These are phyloP conservation scores for Boletus semigastroideus DNA, from an alignment of 1,284 basidiomycete genomes.

Conservation along the genomic window DNA sequence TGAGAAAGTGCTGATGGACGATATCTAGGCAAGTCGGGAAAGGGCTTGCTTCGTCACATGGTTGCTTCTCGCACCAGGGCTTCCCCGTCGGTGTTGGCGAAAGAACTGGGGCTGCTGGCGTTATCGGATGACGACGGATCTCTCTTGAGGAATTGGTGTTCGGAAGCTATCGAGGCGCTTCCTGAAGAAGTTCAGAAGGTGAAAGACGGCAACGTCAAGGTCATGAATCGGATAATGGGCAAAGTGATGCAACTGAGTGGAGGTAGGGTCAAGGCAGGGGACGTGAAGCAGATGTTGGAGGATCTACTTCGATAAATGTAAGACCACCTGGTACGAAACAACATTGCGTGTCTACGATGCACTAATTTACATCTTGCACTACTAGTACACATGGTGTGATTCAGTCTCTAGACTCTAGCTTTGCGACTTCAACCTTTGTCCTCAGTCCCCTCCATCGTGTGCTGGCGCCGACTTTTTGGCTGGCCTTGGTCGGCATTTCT, in stretches of 20 bases:
- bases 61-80: slow-evolving; percentile 45
- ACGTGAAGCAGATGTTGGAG: slow-evolving; percentile 46
- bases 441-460: slow-evolving; percentile 82
- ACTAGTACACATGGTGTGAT: neutral
- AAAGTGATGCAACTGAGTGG: slow-evolving; percentile 84
- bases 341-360: neutral
- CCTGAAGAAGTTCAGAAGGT: slow-evolving; percentile 74
- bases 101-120: slow-evolving; percentile 46
- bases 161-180: slow-evolving; percentile 61
- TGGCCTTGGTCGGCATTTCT: slow-evolving; percentile 57
- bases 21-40: slow-evolving; percentile 64
- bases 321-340: neutral
- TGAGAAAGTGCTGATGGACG: slow-evolving; percentile 1
- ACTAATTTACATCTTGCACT: neutral
- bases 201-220: slow-evolving; percentile 73
- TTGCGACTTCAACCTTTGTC: slow-evolving; percentile 43
- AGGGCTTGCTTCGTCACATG: slow-evolving; percentile 65
- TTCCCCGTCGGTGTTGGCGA: slow-evolving; percentile 45
- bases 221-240: slow-evolving; percentile 87
- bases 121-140: slow-evolving; percentile 31
- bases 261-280: slow-evolving; percentile 73
- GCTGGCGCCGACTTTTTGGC: slow-evolving; percentile 60
- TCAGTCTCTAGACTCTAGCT: slow-evolving; percentile 13
- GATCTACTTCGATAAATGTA: slow-evolving; percentile 36
- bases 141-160: slow-evolving; percentile 54